These are phyloP conservation scores for Teunomyces gatunensis DNA, from an alignment of 805 yeast genomes.

Conservation along the genomic window DNA sequence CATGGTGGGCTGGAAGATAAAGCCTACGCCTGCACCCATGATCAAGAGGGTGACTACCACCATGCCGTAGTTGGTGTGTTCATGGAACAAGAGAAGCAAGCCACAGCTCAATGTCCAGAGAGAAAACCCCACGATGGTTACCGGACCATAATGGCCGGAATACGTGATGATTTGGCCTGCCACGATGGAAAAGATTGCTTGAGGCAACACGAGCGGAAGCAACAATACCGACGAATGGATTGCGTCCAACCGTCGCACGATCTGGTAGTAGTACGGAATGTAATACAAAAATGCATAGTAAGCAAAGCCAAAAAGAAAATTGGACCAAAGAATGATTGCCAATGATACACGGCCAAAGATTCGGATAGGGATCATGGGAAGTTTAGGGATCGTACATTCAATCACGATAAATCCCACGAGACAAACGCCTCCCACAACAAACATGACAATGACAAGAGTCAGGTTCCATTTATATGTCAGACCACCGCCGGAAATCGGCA, in stretches of 20 bases:
- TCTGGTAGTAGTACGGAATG: slow-evolving; percentile 23
- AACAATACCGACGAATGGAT: slow-evolving; percentile 20
- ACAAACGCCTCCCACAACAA: slow-evolving; percentile 17
- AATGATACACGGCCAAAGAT: slow-evolving; percentile 21
- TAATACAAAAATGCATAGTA: slow-evolving; percentile 23
- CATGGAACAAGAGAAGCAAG: slow-evolving; percentile 22
- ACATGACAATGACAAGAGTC: slow-evolving; percentile 12
- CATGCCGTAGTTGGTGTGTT: slow-evolving; percentile 16
- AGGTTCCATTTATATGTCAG: slow-evolving; percentile 14
- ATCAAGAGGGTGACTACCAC: slow-evolving; percentile 23
- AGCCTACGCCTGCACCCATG: slow-evolving; percentile 21
- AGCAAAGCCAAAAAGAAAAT: slow-evolving; percentile 28
- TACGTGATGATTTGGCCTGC: slow-evolving; percentile 18
- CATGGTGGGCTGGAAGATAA: slow-evolving; percentile 25
- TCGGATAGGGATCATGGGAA: slow-evolving; percentile 33
- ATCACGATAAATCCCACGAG: slow-evolving; percentile 19
- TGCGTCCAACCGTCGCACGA: slow-evolving; percentile 19
- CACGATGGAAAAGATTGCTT: slow-evolving; percentile 16
- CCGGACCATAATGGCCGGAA: slow-evolving; percentile 18
- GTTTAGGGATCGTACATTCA: slow-evolving; percentile 27
- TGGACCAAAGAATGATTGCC: slow-evolving; percentile 17
- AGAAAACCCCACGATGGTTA: slow-evolving; percentile 18
- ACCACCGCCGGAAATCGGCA: slow-evolving; percentile 18
- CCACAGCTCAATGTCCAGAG: slow-evolving; percentile 24
- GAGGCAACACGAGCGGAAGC: slow-evolving; percentile 24